A percentile compares a stretch with the other conserved stretches of the same genome.
Conservation (phyloP, 169 alveolate species). For the Babesia ovis region DNA sequence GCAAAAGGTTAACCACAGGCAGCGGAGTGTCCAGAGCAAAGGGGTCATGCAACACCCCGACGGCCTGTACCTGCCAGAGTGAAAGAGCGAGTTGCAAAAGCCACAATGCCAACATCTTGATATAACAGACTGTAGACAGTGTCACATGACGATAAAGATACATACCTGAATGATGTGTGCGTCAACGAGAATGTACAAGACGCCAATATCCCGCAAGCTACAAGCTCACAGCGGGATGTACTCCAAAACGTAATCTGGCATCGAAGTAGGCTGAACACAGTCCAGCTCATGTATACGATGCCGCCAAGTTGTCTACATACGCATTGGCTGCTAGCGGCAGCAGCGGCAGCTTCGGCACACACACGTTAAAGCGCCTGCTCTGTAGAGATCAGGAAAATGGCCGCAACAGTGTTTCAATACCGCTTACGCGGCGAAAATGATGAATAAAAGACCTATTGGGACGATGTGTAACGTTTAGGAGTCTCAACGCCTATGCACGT, state of each 20-base stretch:
- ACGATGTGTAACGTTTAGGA: neutral
- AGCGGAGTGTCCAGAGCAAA: constrained; percentile 11
- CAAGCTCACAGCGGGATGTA: neutral
- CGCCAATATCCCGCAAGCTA: neutral
- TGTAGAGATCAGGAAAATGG: neutral
- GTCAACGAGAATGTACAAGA: neutral
- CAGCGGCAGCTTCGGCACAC: neutral
- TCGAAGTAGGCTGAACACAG: constrained; percentile 17
- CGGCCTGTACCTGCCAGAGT: neutral
- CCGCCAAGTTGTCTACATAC: neutral
- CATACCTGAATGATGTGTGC: constrained; percentile 11
- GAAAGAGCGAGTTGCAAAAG: neutral
- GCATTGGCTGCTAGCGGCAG: neutral
- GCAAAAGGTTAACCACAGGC: constrained; percentile 10
- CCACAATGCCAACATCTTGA: constrained; percentile 3
- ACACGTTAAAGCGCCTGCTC: neutral
- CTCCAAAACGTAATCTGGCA: neutral
- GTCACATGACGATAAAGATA: neutral
- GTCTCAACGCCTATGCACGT: neutral
- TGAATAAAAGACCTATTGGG: neutral
- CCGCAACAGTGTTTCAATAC: neutral
- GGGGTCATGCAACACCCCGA: constrained; percentile 1
- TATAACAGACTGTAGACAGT: neutral
- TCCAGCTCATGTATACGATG: neutral
- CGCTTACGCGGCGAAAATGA: neutral